Evolutionary conservation across 306 rosid species (phyloP).

Genomic region (Dalbergia cultrata): DNA sequence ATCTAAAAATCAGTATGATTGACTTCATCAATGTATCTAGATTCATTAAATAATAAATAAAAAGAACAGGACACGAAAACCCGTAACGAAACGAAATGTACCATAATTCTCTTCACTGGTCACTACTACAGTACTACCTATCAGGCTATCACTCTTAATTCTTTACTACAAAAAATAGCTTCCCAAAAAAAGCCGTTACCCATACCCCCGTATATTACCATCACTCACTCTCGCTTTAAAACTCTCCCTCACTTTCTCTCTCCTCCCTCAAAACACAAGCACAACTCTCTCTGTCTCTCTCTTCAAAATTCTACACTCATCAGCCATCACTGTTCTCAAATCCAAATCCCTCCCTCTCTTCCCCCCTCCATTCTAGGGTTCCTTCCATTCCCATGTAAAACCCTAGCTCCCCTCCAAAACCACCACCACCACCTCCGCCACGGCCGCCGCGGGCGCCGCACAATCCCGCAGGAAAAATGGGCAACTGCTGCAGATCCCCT

Average conservation of each 20-base stretch:
- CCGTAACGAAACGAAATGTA: too few species aligned
- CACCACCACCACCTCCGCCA: slow-evolving; percentile 13
- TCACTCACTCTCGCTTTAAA: not conserved
- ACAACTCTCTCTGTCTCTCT: not conserved
- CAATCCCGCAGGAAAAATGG: slow-evolving; percentile 58
- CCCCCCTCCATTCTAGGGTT: slow-evolving; percentile 50
- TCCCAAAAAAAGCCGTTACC: too few species aligned
- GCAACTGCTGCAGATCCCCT: slow-evolving; percentile 99
- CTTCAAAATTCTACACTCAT: not conserved
- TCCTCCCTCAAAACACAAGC: not conserved
- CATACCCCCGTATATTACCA: not conserved
- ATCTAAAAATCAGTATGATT: too few species aligned
- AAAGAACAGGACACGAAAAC: too few species aligned
- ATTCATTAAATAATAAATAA: too few species aligned
- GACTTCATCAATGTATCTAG: too few species aligned
- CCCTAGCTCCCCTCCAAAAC: slow-evolving; percentile 43
- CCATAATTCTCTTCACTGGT: too few species aligned
- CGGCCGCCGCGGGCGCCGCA: not conserved
- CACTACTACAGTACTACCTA: too few species aligned
- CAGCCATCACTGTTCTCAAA: not conserved
- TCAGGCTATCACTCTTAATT: too few species aligned
- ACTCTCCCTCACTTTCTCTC: not conserved
- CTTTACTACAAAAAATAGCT: too few species aligned
- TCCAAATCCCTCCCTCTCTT: not conserved
- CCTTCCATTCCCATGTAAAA: slow-evolving; percentile 74